Evolutionary conservation across 345 rosid genomes (phyloP), one percentile per base, ranked within the genome.

Genomic region (Mangifera indica): DNA sequence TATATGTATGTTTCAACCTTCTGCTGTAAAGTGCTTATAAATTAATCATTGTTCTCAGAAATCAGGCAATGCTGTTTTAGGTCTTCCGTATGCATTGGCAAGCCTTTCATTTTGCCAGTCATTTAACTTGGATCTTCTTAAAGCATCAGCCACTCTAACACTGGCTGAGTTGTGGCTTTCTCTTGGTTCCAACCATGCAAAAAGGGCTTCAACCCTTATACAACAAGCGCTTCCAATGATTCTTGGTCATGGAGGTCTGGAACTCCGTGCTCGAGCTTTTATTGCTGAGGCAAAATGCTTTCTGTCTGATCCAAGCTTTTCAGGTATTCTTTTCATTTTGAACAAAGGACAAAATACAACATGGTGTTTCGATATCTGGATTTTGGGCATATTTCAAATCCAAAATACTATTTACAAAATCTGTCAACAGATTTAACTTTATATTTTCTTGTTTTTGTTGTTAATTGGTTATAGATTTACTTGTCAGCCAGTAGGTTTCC

Each of bases 231-330:
- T 95, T 82, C 98, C 98, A 4, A 81, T 92, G 90, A 82, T 92
- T 75, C 94, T 91, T 79, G 98, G 99, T 63, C 93, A 95, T 70
- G 99, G 99, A 76, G 98, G 99, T 62, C 77, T 95, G 76, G 99
- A 92, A 87, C 89, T 95, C 37, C 84, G 90, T 69, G 97, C 94
- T 42, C 91, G 98, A 57, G 99, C 97, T 32, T 91, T 81, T 63
- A 88, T 95, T 66, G 84, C 89, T 71, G 97, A 95, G 84, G 94
- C 96, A 76, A 91, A 89, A 81, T 95, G 99, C 84, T 77, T 84
- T 81, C 85, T 92, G 18, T 89, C 89, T n/a, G 97, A 95, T 81
- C 84, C 89, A 67, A 88, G 76, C 78, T 89, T 82, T 81, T 85
- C 94, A 84, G 97, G 98, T 91, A 81, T 54, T 51, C 67, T 14